Evolutionary conservation across 1,284 basidiomycete species (phyloP).

Genomic region (Apiotrichum porosum): DNA sequence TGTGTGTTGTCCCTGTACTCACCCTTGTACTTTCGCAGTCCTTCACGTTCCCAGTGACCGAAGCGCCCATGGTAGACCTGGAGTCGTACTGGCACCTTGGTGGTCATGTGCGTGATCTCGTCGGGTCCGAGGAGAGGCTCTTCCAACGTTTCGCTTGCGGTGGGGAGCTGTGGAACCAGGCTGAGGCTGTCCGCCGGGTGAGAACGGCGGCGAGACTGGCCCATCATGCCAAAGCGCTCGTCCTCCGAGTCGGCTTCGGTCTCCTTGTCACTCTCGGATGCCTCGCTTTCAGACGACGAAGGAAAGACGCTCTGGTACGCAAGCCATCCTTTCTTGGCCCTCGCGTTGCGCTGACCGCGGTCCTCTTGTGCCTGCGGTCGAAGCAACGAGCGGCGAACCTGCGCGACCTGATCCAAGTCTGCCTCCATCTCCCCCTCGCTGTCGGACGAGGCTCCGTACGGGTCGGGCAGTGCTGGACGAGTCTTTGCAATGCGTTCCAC

Average conservation of each 20-base stretch:
- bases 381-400: conserved; percentile 28
- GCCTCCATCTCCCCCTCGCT: conserved; percentile 31
- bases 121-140: conserved; percentile 38
- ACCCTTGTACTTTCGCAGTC: conserved; percentile 48
- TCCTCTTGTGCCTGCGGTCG: neutral
- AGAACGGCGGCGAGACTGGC: conserved; percentile 16
- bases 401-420: conserved; percentile 34
- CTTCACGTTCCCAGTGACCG: conserved; percentile 45
- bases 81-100: conserved; percentile 34
- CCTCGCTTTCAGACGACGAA: conserved; percentile 34
- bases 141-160: conserved; percentile 17
- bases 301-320: conserved; percentile 49
- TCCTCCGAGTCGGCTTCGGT: conserved; percentile 22
- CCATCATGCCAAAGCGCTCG: conserved; percentile 27
- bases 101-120: conserved; percentile 21
- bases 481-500: neutral
- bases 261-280: conserved; percentile 35
- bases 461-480: conserved; percentile 28
- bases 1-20: neutral
- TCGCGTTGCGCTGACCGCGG: conserved; percentile 1
- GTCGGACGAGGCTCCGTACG: conserved; percentile 37
- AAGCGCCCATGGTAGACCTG: conserved; percentile 46
- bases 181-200: neutral
- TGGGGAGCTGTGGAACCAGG: neutral
- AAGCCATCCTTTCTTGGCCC: conserved; percentile 44